Base-by-base conservation (phyloP, 495 filamentous ascomycete species). In the Glonium stellatum region DNA sequence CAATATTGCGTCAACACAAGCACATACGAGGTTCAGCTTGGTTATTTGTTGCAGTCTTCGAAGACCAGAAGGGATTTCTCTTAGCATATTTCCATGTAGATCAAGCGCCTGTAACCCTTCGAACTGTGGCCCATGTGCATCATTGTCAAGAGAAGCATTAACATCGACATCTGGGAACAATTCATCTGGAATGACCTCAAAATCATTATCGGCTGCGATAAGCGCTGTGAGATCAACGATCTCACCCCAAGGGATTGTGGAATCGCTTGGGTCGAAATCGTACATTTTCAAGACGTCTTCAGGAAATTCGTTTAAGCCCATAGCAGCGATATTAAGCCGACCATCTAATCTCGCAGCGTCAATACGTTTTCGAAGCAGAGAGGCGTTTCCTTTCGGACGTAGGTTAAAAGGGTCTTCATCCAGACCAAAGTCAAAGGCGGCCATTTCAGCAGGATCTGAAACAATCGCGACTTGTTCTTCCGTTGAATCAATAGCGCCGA, bases 201-300 rank as follows among this genome's bases (percentile, higher is more conserved):
- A 69, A 68, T 97, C 90, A 69, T 99, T 97, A 69, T 97, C 92
- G 12, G 93, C 92, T 35, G 88, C 91, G 63, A 92, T 83, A 51
- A 99, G 82, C 56, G 87, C 84, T 9, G 86, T 85, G n/a, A 99
- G 76, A 70, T 97, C 95, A 13, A 99, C 91, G 55, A 87, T 86
- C 73, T 97, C 92, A 31, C 90, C 92, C 93, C 93, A 98, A 46
- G 86, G 80, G 19, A 81, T 76, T 34, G 77, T 81, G 36, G 74
- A 64, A 50, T 77, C 78, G 22, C 68, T 56, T 1, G 73, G 68
- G 41, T 79, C 65, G 23, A 79, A 79, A 48, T 83, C 80, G 68
- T 97, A 98, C 93, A 99, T 97, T 19, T 83, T 83, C 75, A 95
- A 73, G 1, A 97, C 89, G 65, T 92, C 90, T 0, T 79, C 72